Base-by-base conservation (phyloP, 768 basidiomycete genomes). In the Suillus bovinus region DNA sequence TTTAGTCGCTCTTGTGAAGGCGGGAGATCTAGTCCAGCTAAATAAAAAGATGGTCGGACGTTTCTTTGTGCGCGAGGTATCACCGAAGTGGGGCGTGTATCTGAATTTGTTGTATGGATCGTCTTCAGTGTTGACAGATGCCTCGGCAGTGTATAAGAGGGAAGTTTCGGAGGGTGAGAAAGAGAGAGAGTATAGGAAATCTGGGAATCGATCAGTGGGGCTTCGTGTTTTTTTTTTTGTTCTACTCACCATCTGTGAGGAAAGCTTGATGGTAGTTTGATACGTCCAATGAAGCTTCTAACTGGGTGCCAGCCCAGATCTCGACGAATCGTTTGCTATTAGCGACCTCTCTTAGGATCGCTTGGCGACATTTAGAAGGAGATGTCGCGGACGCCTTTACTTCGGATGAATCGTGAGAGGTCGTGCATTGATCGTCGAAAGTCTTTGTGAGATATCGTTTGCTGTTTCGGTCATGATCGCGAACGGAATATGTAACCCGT, bases 101-200 rank as follows among this genome's bases (percentile, higher is more conserved):
- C 79, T 74, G 64, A 85, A 89, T 58, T 82, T 83, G 33, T 65
- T 67, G 64, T 74, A 72, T 29, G 69, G 65, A 52, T 69, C 68
- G 9, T 67, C 62, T n/a, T 73, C 70, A 6, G 59, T 59, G 13
- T 66, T 61, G 4, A 65, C 54, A 17, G 82, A 85, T 0, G 73
- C 78, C 66, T 90, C 89, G 2, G 88, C 89, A 3, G 80, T 79
- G 64, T 90, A 91, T 16, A 88, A 65, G 6, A 90, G 66, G 0
- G 80, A 78, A 2, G 75, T 71, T 61, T 86, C 84, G 1, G 81
- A 77, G 0, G 80, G 79, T 4, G 83, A 80, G 70, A 90, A 90
- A 0, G 79, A 76, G 17, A 88, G 71, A 0, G 82, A 80, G 9
- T 78, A 77, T 20, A 79, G 77, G n/a, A 88, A 68, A n/a, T 53